phyloP scores from a whole-genome alignment of 345 rosid genomes.

The Litchi chinensis region DNA sequence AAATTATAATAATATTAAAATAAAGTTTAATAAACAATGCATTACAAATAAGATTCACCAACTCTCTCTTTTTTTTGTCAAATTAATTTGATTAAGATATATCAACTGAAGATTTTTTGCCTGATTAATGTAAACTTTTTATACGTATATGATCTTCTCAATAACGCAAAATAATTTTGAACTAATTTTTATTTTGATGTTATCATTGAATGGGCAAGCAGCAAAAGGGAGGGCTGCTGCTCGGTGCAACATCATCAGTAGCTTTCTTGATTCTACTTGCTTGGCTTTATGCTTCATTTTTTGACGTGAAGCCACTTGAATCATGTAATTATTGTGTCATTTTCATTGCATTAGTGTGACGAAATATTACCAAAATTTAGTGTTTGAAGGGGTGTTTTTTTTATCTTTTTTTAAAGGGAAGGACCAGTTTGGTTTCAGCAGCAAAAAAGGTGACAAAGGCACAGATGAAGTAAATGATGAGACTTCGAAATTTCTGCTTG shows the following conservation, averaged over 20 bases:
- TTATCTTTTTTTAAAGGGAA: conserved; percentile 12
- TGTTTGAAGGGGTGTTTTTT: background rate
- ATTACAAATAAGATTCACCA: background rate
- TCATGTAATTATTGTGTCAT: conserved; percentile 25
- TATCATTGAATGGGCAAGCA: conserved; percentile 19
- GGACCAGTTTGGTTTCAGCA: background rate
- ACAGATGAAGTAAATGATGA: background rate
- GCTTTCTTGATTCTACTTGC: conserved; percentile 11
- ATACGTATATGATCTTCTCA: background rate
- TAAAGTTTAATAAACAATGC: background rate
- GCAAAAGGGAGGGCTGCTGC: conserved; percentile 1
- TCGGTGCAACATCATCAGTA: conserved; percentile 1
- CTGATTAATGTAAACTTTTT: background rate
- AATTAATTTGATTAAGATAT: conserved; percentile 1
- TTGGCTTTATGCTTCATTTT: conserved; percentile 16
- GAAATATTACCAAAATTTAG: background rate
- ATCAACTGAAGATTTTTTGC: background rate
- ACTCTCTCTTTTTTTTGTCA: background rate
- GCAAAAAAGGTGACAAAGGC: background rate
- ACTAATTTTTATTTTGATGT: background rate
- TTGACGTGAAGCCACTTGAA: background rate
- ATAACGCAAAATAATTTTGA: background rate
- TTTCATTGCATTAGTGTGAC: background rate
- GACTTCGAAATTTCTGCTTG: background rate
- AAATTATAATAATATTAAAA: too few species aligned